These are phyloP conservation scores for Hirsutella minnesotensis DNA, from an alignment of 2,329 filamentous ascomycete genomes.

Conservation along the genomic window DNA sequence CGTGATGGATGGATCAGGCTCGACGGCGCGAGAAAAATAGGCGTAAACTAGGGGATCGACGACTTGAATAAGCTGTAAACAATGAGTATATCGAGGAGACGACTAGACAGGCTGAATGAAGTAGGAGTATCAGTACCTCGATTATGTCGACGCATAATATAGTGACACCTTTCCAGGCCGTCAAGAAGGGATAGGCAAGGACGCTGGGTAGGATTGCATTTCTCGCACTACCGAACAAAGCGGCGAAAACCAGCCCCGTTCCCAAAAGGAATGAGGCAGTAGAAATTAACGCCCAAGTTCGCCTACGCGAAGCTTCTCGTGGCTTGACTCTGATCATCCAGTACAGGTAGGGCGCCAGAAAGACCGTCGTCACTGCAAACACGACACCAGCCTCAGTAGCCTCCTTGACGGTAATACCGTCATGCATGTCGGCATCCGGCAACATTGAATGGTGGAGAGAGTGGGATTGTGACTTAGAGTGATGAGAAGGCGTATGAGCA, in stretches of 20 bases:
- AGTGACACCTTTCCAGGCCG: neutral
- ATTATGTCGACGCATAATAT: neutral
- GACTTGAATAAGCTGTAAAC: conserved; percentile 1
- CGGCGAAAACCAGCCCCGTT: neutral
- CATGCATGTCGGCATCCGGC: too few relatives aligned
- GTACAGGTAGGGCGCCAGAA: neutral
- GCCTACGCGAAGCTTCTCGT: conserved; percentile 1
- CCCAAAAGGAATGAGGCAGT: neutral
- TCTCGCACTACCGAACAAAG: neutral
- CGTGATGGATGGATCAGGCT: neutral
- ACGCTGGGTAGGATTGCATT: neutral
- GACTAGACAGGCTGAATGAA: neutral
- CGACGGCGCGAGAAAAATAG: neutral
- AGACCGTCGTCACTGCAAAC: too few relatives aligned
- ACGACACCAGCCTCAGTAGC: too few relatives aligned
- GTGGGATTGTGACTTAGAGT: too few relatives aligned
- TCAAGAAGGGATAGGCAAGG: neutral
- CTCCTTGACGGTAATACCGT: too few relatives aligned
- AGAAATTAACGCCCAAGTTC: neutral
- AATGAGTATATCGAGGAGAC: neutral
- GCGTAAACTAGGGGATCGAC: neutral
- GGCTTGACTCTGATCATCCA: neutral
- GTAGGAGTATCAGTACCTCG: neutral
- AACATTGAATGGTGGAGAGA: too few relatives aligned
- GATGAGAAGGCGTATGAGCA: too few relatives aligned